Evolutionary conservation across 2,329 filamentous ascomycete genomes (phyloP), one percentile per base, ranked within the genome.

Genomic region (Sphaerulina populicola): DNA sequence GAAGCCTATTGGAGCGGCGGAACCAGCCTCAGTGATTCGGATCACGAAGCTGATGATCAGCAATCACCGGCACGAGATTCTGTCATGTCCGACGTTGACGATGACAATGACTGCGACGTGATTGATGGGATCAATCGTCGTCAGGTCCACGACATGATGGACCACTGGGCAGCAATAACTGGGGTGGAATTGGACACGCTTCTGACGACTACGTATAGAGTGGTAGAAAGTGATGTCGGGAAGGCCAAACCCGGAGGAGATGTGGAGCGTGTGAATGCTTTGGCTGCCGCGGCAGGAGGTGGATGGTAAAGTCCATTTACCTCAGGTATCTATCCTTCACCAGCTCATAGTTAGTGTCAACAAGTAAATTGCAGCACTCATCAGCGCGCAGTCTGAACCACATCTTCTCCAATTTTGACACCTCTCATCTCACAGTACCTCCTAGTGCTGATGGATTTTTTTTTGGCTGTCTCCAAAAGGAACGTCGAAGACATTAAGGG

Each of bases 211-310:
- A 94, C 82, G 46, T 98, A 88, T 72, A 82, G 93, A 56, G 84
- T 90, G 69, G 91, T 98, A 18, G 83, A 96, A 62, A 96, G 91
- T 71, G 88, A 97, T 67, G 88, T 98, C 39, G 93, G 93, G 45
- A 94, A 93, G 72, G 76, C 79, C 57, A 74, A 76, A 57, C 78
- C 67, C 64, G 77, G 79, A 55, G 76, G 76, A 53, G 85, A 89
- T 65, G 84, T 86, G 39, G 86, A 94, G 64, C 80, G 83, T 53
- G 90, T 95, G 37, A 85, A 89, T 52, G 88, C 93, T 64, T 76
- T 98, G 64, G 91, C 91, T 42, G 84, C 88, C 50, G 93, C 89
- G 69, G 86, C 90, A 61, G 93, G 90, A 47, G 93, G 93, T 47
- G 93, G 93, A 21, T 98, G 93, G 93, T 97, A 58, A 7, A 35